phyloP scores from a whole-genome alignment of 2,329 filamentous ascomycete genomes.

The Plenodomus tracheiphilus region DNA sequence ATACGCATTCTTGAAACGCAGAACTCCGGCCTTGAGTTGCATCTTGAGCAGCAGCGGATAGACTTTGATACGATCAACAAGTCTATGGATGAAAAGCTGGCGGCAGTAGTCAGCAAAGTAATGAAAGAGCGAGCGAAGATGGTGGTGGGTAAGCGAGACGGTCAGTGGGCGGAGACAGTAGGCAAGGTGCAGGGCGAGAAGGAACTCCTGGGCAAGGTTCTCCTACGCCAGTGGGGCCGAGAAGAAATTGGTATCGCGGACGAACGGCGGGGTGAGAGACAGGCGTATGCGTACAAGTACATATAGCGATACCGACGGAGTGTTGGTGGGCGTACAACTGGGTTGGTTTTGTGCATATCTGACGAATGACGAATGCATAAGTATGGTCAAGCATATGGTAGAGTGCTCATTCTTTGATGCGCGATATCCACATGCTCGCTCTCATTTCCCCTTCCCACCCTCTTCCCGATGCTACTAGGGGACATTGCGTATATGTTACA shows the following conservation, averaged over 20 bases:
- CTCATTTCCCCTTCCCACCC: too few relatives aligned
- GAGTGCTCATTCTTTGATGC: too few relatives aligned
- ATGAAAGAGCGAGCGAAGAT: slow-evolving; percentile 38
- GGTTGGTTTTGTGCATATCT: too few relatives aligned
- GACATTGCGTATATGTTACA: too few relatives aligned
- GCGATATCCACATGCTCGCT: too few relatives aligned
- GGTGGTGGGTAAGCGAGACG: slow-evolving; percentile 36
- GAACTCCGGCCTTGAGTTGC: slow-evolving; percentile 23
- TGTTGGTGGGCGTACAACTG: too few relatives aligned
- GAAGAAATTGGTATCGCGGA: slow-evolving; percentile 36
- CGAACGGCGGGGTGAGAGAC: slow-evolving; percentile 23
- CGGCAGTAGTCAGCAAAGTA: slow-evolving; percentile 28
- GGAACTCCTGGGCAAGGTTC: slow-evolving; percentile 34
- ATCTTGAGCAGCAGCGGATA: slow-evolving; percentile 20
- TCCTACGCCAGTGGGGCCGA: slow-evolving; percentile 43
- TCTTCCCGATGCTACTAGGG: too few relatives aligned
- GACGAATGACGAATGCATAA: too few relatives aligned
- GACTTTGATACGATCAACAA: slow-evolving; percentile 37
- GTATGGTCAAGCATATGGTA: too few relatives aligned
- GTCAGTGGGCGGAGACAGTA: slow-evolving; percentile 38
- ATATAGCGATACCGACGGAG: slow-evolving; percentile 10
- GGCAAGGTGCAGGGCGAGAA: slow-evolving; percentile 26
- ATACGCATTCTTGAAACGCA: slow-evolving; percentile 14
- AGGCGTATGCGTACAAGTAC: slow-evolving; percentile 38
- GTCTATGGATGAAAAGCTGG: slow-evolving; percentile 40